Conservation (phyloP, 176 grass and related monocot species). For the Dendrocalamus sinicus region DNA sequence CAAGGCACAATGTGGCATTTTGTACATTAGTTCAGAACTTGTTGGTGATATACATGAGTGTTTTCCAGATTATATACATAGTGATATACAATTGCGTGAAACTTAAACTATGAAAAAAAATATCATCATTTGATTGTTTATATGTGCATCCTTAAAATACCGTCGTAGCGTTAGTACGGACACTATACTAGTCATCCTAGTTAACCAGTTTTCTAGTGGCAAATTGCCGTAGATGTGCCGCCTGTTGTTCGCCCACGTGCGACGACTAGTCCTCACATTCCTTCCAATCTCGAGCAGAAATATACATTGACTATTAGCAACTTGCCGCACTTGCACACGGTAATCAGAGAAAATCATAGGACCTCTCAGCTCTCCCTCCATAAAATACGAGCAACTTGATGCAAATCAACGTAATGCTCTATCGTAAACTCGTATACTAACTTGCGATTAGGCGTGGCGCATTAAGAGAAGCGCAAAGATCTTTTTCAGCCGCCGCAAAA, state of each 20-base stretch:
- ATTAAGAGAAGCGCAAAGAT: neutral
- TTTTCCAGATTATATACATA: too few relatives aligned
- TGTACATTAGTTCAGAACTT: too few relatives aligned
- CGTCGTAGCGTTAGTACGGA: too few relatives aligned
- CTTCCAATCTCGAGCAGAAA: neutral
- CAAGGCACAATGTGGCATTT: too few relatives aligned
- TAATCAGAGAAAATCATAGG: neutral
- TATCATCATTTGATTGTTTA: too few relatives aligned
- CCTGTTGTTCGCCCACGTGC: constrained; percentile 31
- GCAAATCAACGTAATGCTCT: neutral
- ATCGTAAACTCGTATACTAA: neutral
- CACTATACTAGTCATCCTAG: too few relatives aligned
- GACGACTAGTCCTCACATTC: neutral
- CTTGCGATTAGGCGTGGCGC: neutral
- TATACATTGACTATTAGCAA: neutral
- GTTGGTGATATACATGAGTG: too few relatives aligned
- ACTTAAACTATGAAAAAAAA: too few relatives aligned
- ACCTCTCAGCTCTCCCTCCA: neutral
- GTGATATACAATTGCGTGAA: too few relatives aligned
- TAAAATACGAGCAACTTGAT: constrained; percentile 14
- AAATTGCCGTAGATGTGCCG: constrained; percentile 42
- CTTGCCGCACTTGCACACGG: neutral
- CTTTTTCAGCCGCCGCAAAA: too few relatives aligned
- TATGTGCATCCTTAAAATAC: too few relatives aligned
- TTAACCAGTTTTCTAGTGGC: neutral